phyloP scores from a whole-genome alignment of 345 rosid species.

The Microthlaspi erraticum region DNA sequence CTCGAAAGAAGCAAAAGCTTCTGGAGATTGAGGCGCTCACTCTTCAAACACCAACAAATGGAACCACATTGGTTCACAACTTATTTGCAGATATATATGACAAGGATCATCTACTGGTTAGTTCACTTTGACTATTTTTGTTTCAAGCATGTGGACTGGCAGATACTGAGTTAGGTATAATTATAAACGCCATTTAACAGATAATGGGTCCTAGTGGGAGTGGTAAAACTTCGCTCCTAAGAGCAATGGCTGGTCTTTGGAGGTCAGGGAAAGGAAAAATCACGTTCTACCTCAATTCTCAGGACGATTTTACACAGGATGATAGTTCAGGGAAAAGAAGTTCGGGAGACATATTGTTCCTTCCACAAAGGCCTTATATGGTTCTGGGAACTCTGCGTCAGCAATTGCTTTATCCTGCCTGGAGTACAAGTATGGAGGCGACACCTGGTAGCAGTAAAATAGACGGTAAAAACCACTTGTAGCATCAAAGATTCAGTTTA shows the following conservation, averaged over 20 bases:
- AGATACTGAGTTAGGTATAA: constrained; percentile 23
- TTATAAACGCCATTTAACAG: constrained; percentile 51
- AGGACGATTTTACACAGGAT: constrained; percentile 46
- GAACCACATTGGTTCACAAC: constrained; percentile 70
- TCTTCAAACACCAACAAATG: constrained; percentile 76
- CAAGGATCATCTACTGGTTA: constrained; percentile 80
- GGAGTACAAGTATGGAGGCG: constrained; percentile 46
- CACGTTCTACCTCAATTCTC: constrained; percentile 64
- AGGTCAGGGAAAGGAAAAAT: constrained; percentile 80
- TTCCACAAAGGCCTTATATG: constrained; percentile 99
- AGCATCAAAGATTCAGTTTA: constrained; percentile 25
- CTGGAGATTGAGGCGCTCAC: constrained; percentile 71
- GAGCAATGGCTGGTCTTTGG: constrained; percentile 98
- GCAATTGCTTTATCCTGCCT: constrained; percentile 90
- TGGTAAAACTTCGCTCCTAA: constrained; percentile 91
- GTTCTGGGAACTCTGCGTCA: constrained; percentile 94
- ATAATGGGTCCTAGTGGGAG: constrained; percentile 94
- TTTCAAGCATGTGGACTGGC: constrained; percentile 15
- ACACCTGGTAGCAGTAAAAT: constrained; percentile 38
- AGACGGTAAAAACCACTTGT: constrained; percentile 22
- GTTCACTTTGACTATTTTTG: constrained; percentile 45
- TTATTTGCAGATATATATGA: constrained; percentile 60
- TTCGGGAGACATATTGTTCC: constrained; percentile 66
- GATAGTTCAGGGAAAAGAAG: constrained; percentile 47
- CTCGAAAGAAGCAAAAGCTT: constrained; percentile 48